These are phyloP conservation scores for Aureobasidium sp. DNA, from an alignment of 2,329 filamentous ascomycete genomes.

Conservation along the genomic window DNA sequence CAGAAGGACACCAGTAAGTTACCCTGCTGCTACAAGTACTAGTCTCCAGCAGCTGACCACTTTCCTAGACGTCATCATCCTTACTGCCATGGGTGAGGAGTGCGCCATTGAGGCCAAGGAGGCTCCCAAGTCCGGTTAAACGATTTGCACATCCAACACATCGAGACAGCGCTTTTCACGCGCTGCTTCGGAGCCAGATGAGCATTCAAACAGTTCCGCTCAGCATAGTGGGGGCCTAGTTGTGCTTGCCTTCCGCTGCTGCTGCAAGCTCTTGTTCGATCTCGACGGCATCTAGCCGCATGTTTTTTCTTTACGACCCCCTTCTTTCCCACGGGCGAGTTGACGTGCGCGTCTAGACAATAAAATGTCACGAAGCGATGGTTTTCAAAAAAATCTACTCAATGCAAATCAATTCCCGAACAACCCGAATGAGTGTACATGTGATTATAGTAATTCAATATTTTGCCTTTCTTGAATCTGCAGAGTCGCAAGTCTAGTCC, in stretches of 20 bases:
- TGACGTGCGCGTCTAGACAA: constrained; percentile 16
- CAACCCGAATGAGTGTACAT: background rate
- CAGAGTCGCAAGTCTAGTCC: background rate
- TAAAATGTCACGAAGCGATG: constrained; percentile 19
- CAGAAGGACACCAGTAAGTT: constrained; percentile 89
- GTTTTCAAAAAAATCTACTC: constrained; percentile 16
- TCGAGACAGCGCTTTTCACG: constrained; percentile 13
- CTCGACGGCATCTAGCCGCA: constrained; percentile 16
- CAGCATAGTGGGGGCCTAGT: background rate
- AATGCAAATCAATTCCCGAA: constrained; percentile 16
- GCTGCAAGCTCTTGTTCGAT: constrained; percentile 14
- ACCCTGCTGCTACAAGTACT: constrained; percentile 4
- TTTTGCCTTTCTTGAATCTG: background rate
- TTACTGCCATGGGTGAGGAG: constrained; percentile 96
- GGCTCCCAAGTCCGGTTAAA: constrained; percentile 50
- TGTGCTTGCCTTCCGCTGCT: constrained; percentile 3
- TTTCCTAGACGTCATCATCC: constrained; percentile 75
- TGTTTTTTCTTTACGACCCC: constrained; percentile 14
- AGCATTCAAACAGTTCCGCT: constrained; percentile 5
- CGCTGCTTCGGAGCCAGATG: constrained; percentile 21
- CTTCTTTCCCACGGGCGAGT: constrained; percentile 14
- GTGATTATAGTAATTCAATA: background rate
- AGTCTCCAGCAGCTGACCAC: constrained; percentile 11
- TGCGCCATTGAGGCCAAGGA: constrained; percentile 89
- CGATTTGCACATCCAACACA: constrained; percentile 13